These are phyloP conservation scores for Solanum pinnatisectum DNA, from an alignment of 257 asterid species.

Conservation along the genomic window DNA sequence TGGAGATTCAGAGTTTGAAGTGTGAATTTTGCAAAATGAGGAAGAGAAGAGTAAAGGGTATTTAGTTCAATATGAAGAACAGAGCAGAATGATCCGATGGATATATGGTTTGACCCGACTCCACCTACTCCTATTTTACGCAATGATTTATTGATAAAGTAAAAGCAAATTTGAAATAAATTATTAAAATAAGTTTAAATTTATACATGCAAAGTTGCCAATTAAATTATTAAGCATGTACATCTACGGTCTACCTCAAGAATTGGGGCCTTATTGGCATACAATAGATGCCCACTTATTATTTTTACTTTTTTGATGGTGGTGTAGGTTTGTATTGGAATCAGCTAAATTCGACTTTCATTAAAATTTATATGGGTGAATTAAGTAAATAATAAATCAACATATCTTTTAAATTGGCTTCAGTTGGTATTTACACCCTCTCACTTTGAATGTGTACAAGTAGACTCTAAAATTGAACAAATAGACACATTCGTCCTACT, in stretches of 20 bases:
- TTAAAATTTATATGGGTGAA: background rate
- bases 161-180: background rate
- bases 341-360: no score
- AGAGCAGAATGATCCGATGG: background rate
- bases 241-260: background rate
- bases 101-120: background rate
- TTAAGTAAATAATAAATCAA: no score
- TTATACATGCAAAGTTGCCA: background rate
- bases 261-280: background rate
- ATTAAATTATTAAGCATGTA: background rate
- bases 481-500: no score
- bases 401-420: no score
- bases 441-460: accelerated
- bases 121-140: background rate
- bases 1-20: background rate
- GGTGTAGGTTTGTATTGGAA: background rate
- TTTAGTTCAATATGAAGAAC: background rate
- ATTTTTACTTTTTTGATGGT: background rate
- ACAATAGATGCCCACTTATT: background rate
- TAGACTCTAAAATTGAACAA: no score
- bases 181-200: background rate
- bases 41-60: background rate
- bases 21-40: background rate
- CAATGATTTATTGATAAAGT: background rate
- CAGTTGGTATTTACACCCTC: accelerated